A percentile compares a stretch with the other conserved stretches of the same genome.
Evolutionary conservation across 1,139 yeast genomes (phyloP).

Genomic region (Taiozyma sp.): DNA sequence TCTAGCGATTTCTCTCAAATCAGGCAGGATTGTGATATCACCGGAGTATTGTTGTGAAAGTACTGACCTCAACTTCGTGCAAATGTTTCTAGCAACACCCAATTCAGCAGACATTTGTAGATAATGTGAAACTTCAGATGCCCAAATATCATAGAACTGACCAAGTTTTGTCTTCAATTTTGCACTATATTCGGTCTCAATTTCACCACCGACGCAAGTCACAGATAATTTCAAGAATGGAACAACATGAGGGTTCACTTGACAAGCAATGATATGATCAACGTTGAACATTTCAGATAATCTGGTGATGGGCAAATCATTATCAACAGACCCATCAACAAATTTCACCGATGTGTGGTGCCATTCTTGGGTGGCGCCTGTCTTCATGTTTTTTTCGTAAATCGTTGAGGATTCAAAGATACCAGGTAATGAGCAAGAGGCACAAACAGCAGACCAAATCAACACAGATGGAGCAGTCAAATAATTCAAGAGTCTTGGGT

Average conservation of each 20-base stretch:
- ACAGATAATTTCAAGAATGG: conserved; percentile 73
- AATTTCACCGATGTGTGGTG: conserved; percentile 76
- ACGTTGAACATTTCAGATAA: conserved; percentile 95
- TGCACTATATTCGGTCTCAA: conserved; percentile 57
- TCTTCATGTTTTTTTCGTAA: conserved; percentile 73
- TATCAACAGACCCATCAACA: conserved; percentile 95
- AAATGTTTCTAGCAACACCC: conserved; percentile 68
- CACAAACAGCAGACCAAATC: conserved; percentile 96
- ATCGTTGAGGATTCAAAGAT: conserved; percentile 84
- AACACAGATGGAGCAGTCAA: conserved; percentile 93
- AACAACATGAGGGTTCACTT: conserved; percentile 94
- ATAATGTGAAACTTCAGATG: conserved; percentile 75
- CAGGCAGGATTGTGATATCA: conserved; percentile 88
- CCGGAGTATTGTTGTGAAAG: conserved; percentile 88
- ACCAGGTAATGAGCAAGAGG: conserved; percentile 92
- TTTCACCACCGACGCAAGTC: conserved; percentile 64
- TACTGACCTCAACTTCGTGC: conserved; percentile 70
- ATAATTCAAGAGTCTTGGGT: conserved; percentile 80
- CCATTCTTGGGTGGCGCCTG: conserved; percentile 60
- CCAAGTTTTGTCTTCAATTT: conserved; percentile 50
- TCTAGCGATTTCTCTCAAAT: conserved; percentile 51
- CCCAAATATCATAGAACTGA: conserved; percentile 52
- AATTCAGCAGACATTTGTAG: conserved; percentile 57
- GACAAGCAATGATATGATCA: conserved; percentile 94
- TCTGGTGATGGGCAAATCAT: conserved; percentile 86